Evolutionary conservation across 2,329 filamentous ascomycete genomes (phyloP), one percentile per base, ranked within the genome.

Genomic region (Fusarium odoratissimum): DNA sequence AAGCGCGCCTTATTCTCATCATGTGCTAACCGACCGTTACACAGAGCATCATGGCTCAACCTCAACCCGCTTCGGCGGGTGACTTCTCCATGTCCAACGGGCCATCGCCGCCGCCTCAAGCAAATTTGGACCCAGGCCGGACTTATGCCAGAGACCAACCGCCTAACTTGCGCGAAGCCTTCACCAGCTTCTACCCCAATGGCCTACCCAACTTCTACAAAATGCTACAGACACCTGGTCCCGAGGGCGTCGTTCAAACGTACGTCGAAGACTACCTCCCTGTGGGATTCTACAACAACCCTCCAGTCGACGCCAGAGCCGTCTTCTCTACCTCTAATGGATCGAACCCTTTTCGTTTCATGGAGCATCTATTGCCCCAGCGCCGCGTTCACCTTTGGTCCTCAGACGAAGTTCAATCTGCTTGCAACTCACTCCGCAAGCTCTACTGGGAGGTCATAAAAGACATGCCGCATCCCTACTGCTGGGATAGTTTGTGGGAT

Each of bases 401-500:
- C 30, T 80, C 76, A 14, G 75, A 81, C 16, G 77, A 85, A 68
- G 80, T 86, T 21, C 83, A 84, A 63, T 66, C 72, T 7, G 76
- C 75, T 6, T 83, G 81, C 63, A 85, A 84, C 65, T 82, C 81
- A 8, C 72, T 84, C 31, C 83, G 83, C 44, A 75, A 79, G 52
- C 64, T 77, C 42, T 77, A 81, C 52, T 84, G 81, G 81, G 56
- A 78, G 2, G 58, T 75, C 16, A 80, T 86, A 78, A 80, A 77
- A 64, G 38, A 40, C 2, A 81, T 85, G 77, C 67, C 59, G 25
- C 48, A 75, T 25, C 80, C 79, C 4, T 21, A 76, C 33, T 77
- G 61, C 67, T 85, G 82, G 77, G 80, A 81, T 40, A 83, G 85
- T 31, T 76, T 88, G 28, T 87, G 84, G 79, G 72, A 77, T 4